phyloP scores from a whole-genome alignment of 2,329 filamentous ascomycete genomes.

The Arthrobotrys sphaeroides region DNA sequence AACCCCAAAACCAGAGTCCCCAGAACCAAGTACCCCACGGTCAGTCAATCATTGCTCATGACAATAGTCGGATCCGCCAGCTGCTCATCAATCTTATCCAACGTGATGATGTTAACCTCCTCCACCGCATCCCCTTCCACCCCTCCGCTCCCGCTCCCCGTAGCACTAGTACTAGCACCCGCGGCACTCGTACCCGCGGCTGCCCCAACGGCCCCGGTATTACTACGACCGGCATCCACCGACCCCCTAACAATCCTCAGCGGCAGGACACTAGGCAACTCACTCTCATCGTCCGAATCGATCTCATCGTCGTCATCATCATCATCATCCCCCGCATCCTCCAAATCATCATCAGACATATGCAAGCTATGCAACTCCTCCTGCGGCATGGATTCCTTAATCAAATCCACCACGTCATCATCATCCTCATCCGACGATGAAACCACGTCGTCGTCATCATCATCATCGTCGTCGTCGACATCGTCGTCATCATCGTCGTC shows the following conservation, averaged over 20 bases:
- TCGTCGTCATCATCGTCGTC: constrained; percentile 24
- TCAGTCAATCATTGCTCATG: constrained; percentile 45
- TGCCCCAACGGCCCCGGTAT: neutral
- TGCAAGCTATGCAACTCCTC: constrained; percentile 49
- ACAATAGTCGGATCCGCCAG: constrained; percentile 46
- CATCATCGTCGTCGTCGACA: constrained; percentile 30
- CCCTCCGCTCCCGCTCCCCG: neutral
- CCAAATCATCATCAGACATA: constrained; percentile 51
- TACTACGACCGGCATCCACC: neutral
- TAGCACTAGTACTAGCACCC: neutral
- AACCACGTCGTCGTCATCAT: constrained; percentile 31
- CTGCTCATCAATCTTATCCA: constrained; percentile 52
- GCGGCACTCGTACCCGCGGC: too few relatives aligned
- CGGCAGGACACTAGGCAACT: constrained; percentile 44
- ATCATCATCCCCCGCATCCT: constrained; percentile 37
- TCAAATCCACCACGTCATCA: constrained; percentile 50
- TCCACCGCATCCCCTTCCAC: constrained; percentile 34
- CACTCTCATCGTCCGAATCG: constrained; percentile 48
- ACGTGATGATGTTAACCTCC: constrained; percentile 50
- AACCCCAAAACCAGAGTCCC: constrained; percentile 26
- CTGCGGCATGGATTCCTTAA: constrained; percentile 46
- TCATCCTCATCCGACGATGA: constrained; percentile 49
- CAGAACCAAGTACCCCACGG: constrained; percentile 39
- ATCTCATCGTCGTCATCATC: constrained; percentile 34
- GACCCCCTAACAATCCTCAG: constrained; percentile 44